Evolutionary conservation across 306 rosid genomes (phyloP).

Genomic region (Aeschynomene evenia): DNA sequence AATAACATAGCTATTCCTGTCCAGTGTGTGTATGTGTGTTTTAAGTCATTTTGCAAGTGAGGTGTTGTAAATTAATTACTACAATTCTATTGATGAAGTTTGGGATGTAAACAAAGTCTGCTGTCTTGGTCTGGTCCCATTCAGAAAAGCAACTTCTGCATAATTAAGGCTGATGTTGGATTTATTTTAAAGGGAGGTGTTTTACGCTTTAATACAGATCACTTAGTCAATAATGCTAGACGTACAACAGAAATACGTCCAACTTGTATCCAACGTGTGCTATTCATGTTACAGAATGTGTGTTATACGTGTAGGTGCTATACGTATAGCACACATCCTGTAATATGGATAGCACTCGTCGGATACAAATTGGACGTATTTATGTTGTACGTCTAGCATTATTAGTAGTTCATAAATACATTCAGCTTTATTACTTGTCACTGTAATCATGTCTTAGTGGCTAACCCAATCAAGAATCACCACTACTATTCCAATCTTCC

Average conservation of each 20-base stretch:
- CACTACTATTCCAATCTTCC: neutral
- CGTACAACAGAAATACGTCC: too few relatives aligned
- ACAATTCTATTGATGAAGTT: slow-evolving; percentile 34
- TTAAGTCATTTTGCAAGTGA: slow-evolving; percentile 35
- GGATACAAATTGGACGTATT: too few relatives aligned
- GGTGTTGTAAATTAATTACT: slow-evolving; percentile 38
- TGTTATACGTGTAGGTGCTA: too few relatives aligned
- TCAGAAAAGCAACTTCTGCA: slow-evolving; percentile 27
- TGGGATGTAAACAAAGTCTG: slow-evolving; percentile 47
- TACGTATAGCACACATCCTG: too few relatives aligned
- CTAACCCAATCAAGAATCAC: neutral
- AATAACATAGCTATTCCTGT: slow-evolving; percentile 47
- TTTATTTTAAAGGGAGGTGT: too few relatives aligned
- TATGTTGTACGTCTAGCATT: too few relatives aligned
- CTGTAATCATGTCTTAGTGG: neutral
- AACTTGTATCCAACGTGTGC: too few relatives aligned
- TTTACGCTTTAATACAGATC: too few relatives aligned
- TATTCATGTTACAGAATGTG: too few relatives aligned
- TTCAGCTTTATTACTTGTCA: neutral
- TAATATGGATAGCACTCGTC: too few relatives aligned
- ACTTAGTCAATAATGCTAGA: too few relatives aligned
- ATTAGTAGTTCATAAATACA: neutral
- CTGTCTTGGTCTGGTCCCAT: slow-evolving; percentile 7
- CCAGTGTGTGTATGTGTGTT: slow-evolving; percentile 30
- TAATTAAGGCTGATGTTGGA: neutral